phyloP scores from a whole-genome alignment of 2,329 filamentous ascomycete species.

The Huntiella bhutanensis region DNA sequence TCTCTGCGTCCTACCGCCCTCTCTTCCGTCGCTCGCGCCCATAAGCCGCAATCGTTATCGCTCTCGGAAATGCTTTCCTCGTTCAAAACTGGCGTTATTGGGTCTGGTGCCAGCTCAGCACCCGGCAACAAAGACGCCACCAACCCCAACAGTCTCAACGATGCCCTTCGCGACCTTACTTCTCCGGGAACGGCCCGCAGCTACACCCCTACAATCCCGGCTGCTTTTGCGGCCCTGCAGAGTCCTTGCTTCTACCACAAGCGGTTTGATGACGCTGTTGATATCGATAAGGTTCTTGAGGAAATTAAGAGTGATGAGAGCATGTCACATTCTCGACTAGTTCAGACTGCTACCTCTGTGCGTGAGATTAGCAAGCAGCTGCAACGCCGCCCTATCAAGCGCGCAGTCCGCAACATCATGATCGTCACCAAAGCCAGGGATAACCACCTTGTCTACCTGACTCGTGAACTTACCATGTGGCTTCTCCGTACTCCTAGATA shows the following conservation, averaged over 20 bases:
- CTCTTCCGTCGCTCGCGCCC: constrained; percentile 43
- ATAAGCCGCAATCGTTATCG: constrained; percentile 43
- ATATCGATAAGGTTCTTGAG: constrained; percentile 85
- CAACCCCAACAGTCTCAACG: constrained; percentile 34
- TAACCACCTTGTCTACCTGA: constrained; percentile 78
- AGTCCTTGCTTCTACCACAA: constrained; percentile 98
- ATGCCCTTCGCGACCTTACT: constrained; percentile 35
- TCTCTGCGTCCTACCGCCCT: constrained; percentile 57
- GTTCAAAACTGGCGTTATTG: constrained; percentile 15
- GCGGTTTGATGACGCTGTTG: constrained; percentile 86
- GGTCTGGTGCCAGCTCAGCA: constrained; percentile 21
- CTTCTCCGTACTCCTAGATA: constrained; percentile 77
- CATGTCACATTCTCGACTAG: constrained; percentile 81
- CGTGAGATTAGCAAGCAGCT: constrained; percentile 91
- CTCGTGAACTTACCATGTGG: constrained; percentile 74
- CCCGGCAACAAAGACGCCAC: constrained; percentile 15
- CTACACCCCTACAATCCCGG: constrained; percentile 16
- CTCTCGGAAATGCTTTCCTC: constrained; percentile 39
- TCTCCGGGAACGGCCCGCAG: constrained; percentile 17
- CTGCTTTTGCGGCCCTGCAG: constrained; percentile 48
- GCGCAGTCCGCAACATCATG: constrained; percentile 87
- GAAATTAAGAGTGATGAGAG: constrained; percentile 80
- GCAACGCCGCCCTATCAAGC: constrained; percentile 76
- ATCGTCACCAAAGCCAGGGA: constrained; percentile 96
- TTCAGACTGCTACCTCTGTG: constrained; percentile 88